These are phyloP conservation scores for Cyclotella cryptica DNA, from an alignment of 108 stramenopile genomes.

Conservation along the genomic window DNA sequence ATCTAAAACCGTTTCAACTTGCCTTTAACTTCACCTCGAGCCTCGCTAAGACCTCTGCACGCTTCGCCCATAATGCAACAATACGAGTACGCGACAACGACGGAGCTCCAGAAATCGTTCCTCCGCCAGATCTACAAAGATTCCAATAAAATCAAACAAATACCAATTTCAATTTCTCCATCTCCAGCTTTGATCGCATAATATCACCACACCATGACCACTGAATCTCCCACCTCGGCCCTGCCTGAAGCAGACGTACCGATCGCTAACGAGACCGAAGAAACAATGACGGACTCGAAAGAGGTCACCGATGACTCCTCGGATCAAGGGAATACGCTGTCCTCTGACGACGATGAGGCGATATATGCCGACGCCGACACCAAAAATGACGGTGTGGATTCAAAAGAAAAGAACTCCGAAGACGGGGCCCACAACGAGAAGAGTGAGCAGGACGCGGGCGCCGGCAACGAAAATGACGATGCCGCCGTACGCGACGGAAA, in stretches of 20 bases:
- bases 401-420: no score
- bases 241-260: not conserved
- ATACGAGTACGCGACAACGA: no score
- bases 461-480: not conserved
- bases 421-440: not conserved
- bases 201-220: not conserved
- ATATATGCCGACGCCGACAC: no score
- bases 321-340: not conserved
- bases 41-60: no score
- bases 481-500: not conserved
- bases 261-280: constrained; percentile 1
- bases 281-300: not conserved
- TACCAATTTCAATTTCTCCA: not conserved
- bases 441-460: not conserved
- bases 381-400: no score
- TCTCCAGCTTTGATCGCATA: not conserved
- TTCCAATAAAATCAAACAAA: no score
- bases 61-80: no score
- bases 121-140: no score
- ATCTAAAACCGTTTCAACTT: not conserved
- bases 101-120: no score
- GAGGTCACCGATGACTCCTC: not conserved
- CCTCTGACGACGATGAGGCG: not conserved
- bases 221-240: not conserved
- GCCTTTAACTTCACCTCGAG: not conserved